These are phyloP conservation scores for Podospora pseudocomata DNA, from an alignment of 495 filamentous ascomycete genomes.

Conservation along the genomic window DNA sequence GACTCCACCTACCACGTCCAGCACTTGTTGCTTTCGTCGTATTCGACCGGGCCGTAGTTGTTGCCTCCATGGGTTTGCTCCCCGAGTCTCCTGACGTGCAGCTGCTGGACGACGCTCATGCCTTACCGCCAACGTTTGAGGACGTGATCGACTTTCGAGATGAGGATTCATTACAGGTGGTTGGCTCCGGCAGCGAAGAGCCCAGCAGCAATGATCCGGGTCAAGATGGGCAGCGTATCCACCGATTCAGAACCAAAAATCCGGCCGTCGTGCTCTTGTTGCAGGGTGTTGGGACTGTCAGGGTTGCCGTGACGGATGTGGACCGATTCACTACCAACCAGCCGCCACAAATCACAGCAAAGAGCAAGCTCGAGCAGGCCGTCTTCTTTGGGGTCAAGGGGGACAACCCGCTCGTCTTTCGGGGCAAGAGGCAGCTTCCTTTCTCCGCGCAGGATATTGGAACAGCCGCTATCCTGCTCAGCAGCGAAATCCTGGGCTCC, in stretches of 20 bases:
- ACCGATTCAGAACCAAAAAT: constrained; percentile 53
- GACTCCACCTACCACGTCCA: constrained; percentile 72
- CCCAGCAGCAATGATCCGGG: constrained; percentile 35
- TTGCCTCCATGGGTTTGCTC: constrained; percentile 62
- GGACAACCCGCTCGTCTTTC: constrained; percentile 77
- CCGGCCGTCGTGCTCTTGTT: constrained; percentile 70
- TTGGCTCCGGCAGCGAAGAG: constrained; percentile 60
- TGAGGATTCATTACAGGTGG: constrained; percentile 56
- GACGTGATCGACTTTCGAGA: constrained; percentile 79
- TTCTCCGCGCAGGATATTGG: constrained; percentile 70
- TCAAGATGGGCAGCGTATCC: constrained; percentile 40
- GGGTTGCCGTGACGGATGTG: constrained; percentile 58
- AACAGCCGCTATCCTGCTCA: constrained; percentile 71
- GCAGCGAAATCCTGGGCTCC: constrained; percentile 76
- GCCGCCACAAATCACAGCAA: constrained; percentile 63
- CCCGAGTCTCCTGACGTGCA: constrained; percentile 67
- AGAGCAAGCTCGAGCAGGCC: constrained; percentile 88
- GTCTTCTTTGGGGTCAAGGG: constrained; percentile 82
- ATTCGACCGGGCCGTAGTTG: constrained; percentile 68
- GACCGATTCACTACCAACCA: constrained; percentile 47
- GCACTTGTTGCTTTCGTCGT: constrained; percentile 77
- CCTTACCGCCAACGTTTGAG: constrained; percentile 63
- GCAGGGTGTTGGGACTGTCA: constrained; percentile 73
- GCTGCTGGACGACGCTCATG: constrained; percentile 59
- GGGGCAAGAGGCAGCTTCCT: constrained; percentile 54